Percentiles rank a stretch among this genome's conserved stretches.
Conservation (phyloP, 192 early-diverging fungal genomes). For the Coemansia sp. region DNA sequence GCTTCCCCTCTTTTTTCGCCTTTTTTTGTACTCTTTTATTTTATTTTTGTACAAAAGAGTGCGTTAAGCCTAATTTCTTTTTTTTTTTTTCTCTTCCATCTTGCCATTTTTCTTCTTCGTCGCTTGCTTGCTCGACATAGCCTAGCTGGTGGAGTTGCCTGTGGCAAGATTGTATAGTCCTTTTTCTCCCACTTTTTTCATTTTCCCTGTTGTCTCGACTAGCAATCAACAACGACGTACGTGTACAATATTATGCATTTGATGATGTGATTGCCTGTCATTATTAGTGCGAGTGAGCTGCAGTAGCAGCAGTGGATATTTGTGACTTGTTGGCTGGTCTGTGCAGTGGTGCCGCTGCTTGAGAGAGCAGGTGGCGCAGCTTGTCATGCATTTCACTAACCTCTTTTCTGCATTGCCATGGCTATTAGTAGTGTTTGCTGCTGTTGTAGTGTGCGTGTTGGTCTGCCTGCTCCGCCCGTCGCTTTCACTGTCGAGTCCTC, state of each 20-base stretch:
- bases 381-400: neutral
- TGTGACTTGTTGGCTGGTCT: neutral
- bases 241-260: conserved; percentile 4
- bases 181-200: neutral
- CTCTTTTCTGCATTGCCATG: neutral
- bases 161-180: neutral
- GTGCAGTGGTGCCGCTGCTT: neutral
- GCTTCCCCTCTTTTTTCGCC: conserved; percentile 31
- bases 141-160: conserved; percentile 1
- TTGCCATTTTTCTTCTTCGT: conserved; percentile 10
- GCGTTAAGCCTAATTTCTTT: conserved; percentile 12
- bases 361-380: neutral
- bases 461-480: neutral
- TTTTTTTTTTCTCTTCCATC: conserved; percentile 11
- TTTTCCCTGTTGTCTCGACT: neutral
- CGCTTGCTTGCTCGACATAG: conserved; percentile 14
- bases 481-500: neutral
- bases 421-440: neutral
- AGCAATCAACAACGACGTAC: conserved; percentile 7
- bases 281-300: neutral
- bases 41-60: conserved; percentile 14
- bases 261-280: neutral
- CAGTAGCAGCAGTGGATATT: neutral
- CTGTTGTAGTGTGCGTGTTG: neutral
- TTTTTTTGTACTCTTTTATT: conserved; percentile 20